These are phyloP conservation scores for Euryodendron excelsum DNA, from an alignment of 148 eudicot species.

Conservation along the genomic window DNA sequence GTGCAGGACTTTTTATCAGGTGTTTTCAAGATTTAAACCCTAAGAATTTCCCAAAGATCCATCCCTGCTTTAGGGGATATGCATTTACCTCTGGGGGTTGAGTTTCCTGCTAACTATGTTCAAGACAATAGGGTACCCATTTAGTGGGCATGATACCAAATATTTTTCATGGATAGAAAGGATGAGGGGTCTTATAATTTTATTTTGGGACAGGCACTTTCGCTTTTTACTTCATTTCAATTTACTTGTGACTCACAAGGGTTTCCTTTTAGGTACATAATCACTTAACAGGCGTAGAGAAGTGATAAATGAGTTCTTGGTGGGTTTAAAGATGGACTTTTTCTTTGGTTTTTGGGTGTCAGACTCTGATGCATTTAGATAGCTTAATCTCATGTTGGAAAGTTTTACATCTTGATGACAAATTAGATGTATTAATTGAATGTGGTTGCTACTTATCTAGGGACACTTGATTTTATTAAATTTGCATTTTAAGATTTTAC, in stretches of 20 bases:
- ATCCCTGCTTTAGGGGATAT: not conserved
- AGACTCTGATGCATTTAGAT: not conserved
- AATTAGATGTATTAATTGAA: not conserved
- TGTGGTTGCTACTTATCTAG: no score
- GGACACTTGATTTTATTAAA: no score
- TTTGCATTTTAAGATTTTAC: no score
- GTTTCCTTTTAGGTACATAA: not conserved
- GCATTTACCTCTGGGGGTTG: not conserved
- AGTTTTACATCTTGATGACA: not conserved
- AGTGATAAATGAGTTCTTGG: not conserved
- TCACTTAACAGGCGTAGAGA: not conserved
- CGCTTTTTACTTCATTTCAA: not conserved
- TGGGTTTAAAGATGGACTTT: not conserved
- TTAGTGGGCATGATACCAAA: not conserved
- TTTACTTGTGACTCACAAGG: no score
- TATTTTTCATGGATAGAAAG: not conserved
- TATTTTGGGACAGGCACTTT: not conserved
- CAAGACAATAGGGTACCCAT: not conserved
- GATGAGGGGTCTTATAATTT: not conserved
- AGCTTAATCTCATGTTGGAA: not conserved
- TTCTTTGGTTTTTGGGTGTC: not conserved
- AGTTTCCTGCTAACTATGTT: not conserved
- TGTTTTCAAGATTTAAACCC: not conserved
- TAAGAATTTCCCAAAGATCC: not conserved
- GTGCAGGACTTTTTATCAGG: no score